Evolutionary conservation across 1,139 yeast genomes (phyloP).

Genomic region (Meyerozyma sp.): DNA sequence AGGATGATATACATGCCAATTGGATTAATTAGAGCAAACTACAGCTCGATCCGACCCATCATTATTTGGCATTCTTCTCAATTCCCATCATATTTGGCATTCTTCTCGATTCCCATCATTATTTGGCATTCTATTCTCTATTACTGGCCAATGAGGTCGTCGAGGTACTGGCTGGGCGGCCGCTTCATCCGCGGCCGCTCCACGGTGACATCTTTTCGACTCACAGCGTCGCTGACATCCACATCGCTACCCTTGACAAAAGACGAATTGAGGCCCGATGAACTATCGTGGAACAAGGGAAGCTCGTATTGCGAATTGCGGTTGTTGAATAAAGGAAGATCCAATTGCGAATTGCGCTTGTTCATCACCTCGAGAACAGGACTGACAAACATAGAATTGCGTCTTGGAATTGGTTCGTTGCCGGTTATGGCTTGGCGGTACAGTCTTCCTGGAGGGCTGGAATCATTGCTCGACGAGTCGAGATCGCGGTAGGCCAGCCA

Average conservation of each 20-base stretch:
- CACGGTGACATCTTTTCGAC: not conserved
- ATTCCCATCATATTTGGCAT: no score
- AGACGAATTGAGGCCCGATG: not conserved
- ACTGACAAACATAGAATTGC: conserved; percentile 29
- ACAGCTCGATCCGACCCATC: no score
- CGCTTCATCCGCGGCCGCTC: conserved; percentile 9
- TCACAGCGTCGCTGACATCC: not conserved
- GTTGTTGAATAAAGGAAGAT: no score
- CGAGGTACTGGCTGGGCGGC: conserved; percentile 30
- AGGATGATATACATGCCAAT: no score
- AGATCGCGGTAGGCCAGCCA: conserved; percentile 1
- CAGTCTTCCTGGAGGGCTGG: conserved; percentile 17
- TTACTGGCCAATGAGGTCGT: conserved; percentile 14
- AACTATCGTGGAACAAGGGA: conserved; percentile 15
- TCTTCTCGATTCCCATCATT: no score
- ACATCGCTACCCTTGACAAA: not conserved
- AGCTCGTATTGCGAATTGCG: conserved; percentile 14
- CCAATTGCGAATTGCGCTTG: conserved; percentile 9
- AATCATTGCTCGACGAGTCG: conserved; percentile 5
- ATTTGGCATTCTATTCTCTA: no score
- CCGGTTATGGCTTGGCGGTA: conserved; percentile 16
- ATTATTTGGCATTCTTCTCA: no score
- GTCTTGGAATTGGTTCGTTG: not conserved
- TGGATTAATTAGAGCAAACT: no score
- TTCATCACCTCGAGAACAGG: conserved; percentile 23